phyloP scores from a whole-genome alignment of 2,329 filamentous ascomycete genomes.

The Bisporella sp. region DNA sequence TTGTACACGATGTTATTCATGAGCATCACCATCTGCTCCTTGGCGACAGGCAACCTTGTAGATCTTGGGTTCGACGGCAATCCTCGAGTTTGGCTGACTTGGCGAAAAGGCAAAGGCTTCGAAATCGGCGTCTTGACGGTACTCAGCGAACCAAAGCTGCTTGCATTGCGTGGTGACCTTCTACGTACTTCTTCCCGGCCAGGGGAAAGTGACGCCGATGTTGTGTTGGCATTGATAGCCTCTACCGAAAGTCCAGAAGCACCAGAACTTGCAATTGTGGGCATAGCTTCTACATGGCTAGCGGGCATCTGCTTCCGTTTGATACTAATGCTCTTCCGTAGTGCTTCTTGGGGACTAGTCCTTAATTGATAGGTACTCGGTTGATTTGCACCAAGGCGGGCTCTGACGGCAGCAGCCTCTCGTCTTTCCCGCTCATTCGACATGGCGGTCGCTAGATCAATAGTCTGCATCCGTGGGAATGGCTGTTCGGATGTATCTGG shows the following conservation, averaged over 20 bases:
- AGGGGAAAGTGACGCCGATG: constrained; percentile 26
- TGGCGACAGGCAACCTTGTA: constrained; percentile 9
- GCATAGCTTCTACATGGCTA: constrained; percentile 6
- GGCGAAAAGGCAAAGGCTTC: constrained; percentile 7
- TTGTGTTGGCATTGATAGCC: constrained; percentile 19
- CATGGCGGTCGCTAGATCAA: constrained; percentile 25
- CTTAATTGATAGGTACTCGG: neutral
- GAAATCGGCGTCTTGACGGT: neutral
- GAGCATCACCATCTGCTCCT: constrained; percentile 46
- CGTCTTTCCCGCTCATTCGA: constrained; percentile 24
- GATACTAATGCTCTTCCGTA: constrained; percentile 15
- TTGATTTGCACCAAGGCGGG: constrained; percentile 16
- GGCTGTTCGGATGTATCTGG: constrained; percentile 9
- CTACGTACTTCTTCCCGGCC: constrained; percentile 24
- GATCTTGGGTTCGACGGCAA: constrained; percentile 22
- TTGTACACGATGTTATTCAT: constrained; percentile 50
- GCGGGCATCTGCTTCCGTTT: constrained; percentile 16
- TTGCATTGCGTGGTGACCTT: constrained; percentile 22
- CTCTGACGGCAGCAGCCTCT: constrained; percentile 16
- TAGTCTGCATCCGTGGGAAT: constrained; percentile 24
- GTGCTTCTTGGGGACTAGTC: constrained; percentile 15
- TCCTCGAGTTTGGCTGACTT: constrained; percentile 19
- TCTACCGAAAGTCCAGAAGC: constrained; percentile 9
- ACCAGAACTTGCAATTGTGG: constrained; percentile 13
- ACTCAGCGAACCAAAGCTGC: constrained; percentile 11